A percentile compares a stretch with the other conserved stretches of the same genome.
Evolutionary conservation across 1,139 yeast genomes (phyloP).

Genomic region (Zygoascus meyerae): DNA sequence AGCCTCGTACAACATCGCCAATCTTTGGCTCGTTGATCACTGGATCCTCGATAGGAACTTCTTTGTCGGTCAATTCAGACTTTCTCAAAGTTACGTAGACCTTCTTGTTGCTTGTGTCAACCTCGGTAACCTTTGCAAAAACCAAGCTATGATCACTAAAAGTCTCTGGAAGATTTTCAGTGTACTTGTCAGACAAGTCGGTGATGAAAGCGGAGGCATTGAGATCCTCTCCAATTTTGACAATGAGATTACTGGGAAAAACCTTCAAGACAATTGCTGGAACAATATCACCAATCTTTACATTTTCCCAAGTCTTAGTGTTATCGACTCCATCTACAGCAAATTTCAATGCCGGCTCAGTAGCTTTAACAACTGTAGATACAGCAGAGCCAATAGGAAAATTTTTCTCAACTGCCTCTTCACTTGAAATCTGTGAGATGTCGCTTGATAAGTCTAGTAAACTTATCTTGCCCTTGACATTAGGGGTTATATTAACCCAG

Average conservation of each 20-base stretch:
- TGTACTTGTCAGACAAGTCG: slow-evolving; percentile 72
- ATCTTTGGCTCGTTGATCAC: slow-evolving; percentile 46
- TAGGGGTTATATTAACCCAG: slow-evolving; percentile 69
- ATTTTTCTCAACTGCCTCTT: slow-evolving; percentile 44
- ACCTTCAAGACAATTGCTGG: slow-evolving; percentile 65
- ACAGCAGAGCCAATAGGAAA: slow-evolving; percentile 71
- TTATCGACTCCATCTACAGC: slow-evolving; percentile 16
- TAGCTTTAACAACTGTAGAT: slow-evolving; percentile 49
- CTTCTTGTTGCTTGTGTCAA: slow-evolving; percentile 53
- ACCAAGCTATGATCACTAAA: slow-evolving; percentile 55
- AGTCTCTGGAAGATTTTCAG: slow-evolving; percentile 42
- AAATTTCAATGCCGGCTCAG: slow-evolving; percentile 52
- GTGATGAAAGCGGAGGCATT: slow-evolving; percentile 65
- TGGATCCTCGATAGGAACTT: slow-evolving; percentile 47
- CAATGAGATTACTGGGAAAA: slow-evolving; percentile 56
- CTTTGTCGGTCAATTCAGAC: slow-evolving; percentile 21
- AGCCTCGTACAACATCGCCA: slow-evolving; percentile 75
- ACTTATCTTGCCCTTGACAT: slow-evolving; percentile 61
- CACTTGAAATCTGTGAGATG: slow-evolving; percentile 37
- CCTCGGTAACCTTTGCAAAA: slow-evolving; percentile 51
- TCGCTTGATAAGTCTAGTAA: slow-evolving; percentile 60
- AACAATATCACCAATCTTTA: slow-evolving; percentile 51
- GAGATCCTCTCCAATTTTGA: slow-evolving; percentile 53
- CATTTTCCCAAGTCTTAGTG: slow-evolving; percentile 43
- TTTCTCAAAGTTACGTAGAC: slow-evolving; percentile 61